Percentiles rank a stretch among this genome's conserved stretches.
Evolutionary conservation across 352 stramenopile species (phyloP).

Genomic region (Phytopythium montanum): DNA sequence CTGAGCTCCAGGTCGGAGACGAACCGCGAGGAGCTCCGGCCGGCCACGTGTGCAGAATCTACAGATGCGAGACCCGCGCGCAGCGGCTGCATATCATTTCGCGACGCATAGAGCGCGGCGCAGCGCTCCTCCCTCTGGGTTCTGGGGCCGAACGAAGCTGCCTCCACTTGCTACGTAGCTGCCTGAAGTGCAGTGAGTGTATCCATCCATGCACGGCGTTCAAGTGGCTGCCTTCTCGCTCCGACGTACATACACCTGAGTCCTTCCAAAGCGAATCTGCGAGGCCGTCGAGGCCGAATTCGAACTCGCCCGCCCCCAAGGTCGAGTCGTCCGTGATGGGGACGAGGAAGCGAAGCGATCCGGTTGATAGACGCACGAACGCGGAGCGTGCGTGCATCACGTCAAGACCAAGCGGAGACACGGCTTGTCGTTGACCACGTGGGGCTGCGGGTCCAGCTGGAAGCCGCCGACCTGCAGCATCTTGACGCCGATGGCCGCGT

Average conservation of each 20-base stretch:
- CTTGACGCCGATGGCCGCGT: slow-evolving; percentile 37
- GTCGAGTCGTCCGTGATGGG: background rate
- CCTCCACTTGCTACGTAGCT: slow-evolving; percentile 2
- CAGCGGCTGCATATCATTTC: slow-evolving; percentile 8
- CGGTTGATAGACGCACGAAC: background rate
- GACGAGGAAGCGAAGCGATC: background rate
- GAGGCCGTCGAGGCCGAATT: background rate
- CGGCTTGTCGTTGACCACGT: slow-evolving; percentile 18
- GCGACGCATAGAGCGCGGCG: background rate
- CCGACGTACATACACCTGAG: background rate
- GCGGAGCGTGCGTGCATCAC: background rate
- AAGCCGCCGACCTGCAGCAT: slow-evolving; percentile 55
- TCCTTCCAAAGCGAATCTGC: slow-evolving; percentile 3
- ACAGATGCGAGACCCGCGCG: slow-evolving; percentile 5
- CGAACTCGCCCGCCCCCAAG: background rate
- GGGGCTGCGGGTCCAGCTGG: slow-evolving; percentile 29
- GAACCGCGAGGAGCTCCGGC: background rate
- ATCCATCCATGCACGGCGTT: background rate
- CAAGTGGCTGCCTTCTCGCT: slow-evolving; percentile 5
- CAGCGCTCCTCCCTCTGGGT: background rate
- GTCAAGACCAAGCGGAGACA: slow-evolving; percentile 28
- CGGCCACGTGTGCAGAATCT: slow-evolving; percentile 1
- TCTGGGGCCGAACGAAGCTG: background rate
- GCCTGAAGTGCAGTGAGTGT: background rate
- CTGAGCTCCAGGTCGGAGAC: background rate